Evolutionary conservation across 371 early-diverging fungal genomes (phyloP), one percentile per base, ranked within the genome.

Genomic region (Mucor velutinosus): DNA sequence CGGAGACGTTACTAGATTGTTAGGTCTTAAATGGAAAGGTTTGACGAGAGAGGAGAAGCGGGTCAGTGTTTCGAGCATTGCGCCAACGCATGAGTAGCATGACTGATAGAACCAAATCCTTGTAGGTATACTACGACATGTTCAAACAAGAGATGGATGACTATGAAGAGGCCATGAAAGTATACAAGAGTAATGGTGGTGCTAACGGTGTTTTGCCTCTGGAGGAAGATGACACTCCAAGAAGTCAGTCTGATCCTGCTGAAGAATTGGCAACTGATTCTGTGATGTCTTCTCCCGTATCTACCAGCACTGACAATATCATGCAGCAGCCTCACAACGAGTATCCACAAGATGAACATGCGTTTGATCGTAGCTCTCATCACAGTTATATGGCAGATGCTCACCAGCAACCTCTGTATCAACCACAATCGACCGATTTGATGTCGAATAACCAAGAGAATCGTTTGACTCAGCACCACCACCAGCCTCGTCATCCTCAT

Each of bases 11-110:
- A 86, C 86, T 12, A 79, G 74, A 58, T 70, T 86, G 8, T 66
- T 87, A 29, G 81, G 82, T 41, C 73, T 72, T 43, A 81, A 79
- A 69, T 87, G 88, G 88, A 82, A 82, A 64, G 73, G 67, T 30
- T 62, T 84, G 32, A 58, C 75, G 10, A 77, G 76, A 65, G 84
- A 85, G 62, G 83, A 83, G 70, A 85, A 86, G 71, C 70, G 80
- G 77, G 87, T 81, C 75, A 71, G 51, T 59, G n/a, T 32, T 56
- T 25, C 43, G 11, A 37, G 14, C 5, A 21, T 23, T 19, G 17
- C 32, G 5, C 11, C 14, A 14, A 35, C 14, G 49, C 29, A 33
- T 59, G 7, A 49, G 45, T 47, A 19, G 5, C 33, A 51, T 51
- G 25, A 51, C 51, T 51, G 23, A 51, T 37, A 4, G 14, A 23